Evolutionary conservation across 1,139 yeast species (phyloP), one percentile per base, ranked within the genome.

Genomic region (Magnusiomyces ingens): DNA sequence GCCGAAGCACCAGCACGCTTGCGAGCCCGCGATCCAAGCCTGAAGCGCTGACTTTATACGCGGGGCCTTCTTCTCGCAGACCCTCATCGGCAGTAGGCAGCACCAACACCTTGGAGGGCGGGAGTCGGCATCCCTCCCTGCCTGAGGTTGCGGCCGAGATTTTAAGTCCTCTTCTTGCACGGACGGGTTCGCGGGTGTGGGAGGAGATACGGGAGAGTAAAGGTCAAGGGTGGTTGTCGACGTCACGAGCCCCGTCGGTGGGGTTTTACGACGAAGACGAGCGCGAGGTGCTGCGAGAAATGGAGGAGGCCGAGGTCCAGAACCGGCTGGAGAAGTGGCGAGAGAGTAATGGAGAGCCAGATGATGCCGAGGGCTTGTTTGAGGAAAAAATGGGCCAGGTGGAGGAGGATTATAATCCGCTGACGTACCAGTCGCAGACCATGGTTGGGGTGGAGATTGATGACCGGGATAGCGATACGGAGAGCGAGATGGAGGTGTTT

Each of bases 121-220:
- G 17, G 17, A 36, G 40, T 12, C n/a, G 40, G 17, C 40, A n/a
- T 12, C n/a, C 4, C 5, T 13, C 40, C n/a, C 32, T 26, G 32
- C 8, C 32, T 8, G 32, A 26, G 8, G 32, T 26, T 26, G 17
- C 17, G 4, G 40, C 17, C 3, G 40, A 5, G 5, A 36, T 47
- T 2, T 18, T 47, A 12, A 47, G 49, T 6, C 60, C 58, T 26
- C 53, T 62, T 46, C 52, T 63, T n/a, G 53, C 54, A 40, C 59
- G 67, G 1, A 60, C 67, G 1, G 67, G 65, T 0, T 64, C 67
- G 2, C 51, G 60, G 41, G 57, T 64, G 17, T 64, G 67, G 66
- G 66, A 63, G 46, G 64, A 61, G 29, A 55, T 62, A 3, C 59
- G 64, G 10, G 65, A 62, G 50, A 55, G 58, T 38, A 62, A 61